Evolutionary conservation across 768 basidiomycete genomes (phyloP).

Genomic region (Termitomyces sp.): DNA sequence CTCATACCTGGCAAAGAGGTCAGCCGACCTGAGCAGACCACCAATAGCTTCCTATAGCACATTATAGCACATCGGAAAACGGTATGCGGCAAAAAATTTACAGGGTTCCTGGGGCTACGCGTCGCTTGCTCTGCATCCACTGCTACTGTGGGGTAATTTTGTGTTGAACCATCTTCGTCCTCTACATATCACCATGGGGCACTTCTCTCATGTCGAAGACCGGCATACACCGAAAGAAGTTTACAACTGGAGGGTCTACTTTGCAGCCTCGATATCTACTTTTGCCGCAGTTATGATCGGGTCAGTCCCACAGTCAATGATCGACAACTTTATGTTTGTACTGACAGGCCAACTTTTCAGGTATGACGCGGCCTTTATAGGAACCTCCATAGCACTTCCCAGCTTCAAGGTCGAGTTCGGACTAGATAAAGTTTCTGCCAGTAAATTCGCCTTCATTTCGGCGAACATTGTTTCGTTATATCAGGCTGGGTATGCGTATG

Average conservation of each 20-base stretch:
- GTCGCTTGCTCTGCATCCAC: background rate
- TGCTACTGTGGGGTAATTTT: background rate
- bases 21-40: background rate
- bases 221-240: conserved; percentile 25
- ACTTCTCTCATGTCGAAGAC: conserved; percentile 19
- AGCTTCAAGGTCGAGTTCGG: conserved; percentile 45
- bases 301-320: conserved; percentile 11
- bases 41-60: background rate
- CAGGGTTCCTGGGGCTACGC: background rate
- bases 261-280: conserved; percentile 27
- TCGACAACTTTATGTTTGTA: background rate
- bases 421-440: conserved; percentile 25
- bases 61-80: background rate
- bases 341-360: conserved; percentile 10
- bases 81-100: background rate
- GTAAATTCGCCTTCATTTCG: conserved; percentile 28
- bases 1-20: background rate
- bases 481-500: conserved; percentile 40
- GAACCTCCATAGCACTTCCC: conserved; percentile 36
- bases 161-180: background rate
- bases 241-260: conserved; percentile 39
- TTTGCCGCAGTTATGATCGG: conserved; percentile 40
- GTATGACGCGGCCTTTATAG: conserved; percentile 44
- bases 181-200: conserved; percentile 14
- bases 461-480: conserved; percentile 44